A percentile compares a stretch with the other conserved stretches of the same genome.
Evolutionary conservation across 192 early-diverging fungal genomes (phyloP).

Genomic region (Rhizophagus prolifer): DNA sequence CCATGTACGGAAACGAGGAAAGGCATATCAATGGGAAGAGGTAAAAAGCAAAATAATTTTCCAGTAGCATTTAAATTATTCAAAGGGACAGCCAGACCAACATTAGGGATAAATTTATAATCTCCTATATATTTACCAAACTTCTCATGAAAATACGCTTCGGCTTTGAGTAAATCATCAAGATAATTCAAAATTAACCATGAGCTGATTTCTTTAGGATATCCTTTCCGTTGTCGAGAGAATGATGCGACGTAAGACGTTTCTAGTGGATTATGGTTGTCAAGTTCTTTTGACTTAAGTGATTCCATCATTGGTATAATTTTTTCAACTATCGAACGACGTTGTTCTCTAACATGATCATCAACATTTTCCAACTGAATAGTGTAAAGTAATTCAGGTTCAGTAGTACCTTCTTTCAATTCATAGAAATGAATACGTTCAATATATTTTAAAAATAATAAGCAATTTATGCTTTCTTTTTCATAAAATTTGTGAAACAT

Average conservation of each 20-base stretch:
- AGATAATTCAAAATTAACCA: not conserved
- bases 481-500: slow-evolving; percentile 34
- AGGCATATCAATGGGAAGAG: not conserved
- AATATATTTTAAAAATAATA: slow-evolving; percentile 39
- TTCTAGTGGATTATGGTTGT: not conserved
- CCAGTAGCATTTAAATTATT: not conserved
- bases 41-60: not conserved
- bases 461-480: slow-evolving; percentile 31
- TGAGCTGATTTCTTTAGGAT: not conserved
- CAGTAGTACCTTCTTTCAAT: slow-evolving; percentile 1
- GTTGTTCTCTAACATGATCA: slow-evolving; percentile 21
- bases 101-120: not conserved
- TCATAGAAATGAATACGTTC: slow-evolving; percentile 39
- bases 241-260: not conserved
- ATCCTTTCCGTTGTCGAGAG: not conserved
- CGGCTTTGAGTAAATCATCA: not conserved
- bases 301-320: slow-evolving; percentile 6
- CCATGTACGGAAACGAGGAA: not conserved
- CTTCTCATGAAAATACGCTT: not conserved
- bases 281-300: not conserved
- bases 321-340: not conserved
- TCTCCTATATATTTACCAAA: not conserved
- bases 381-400: slow-evolving; percentile 25
- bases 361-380: slow-evolving; percentile 33
- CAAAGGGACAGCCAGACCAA: not conserved